Conservation (phyloP, 106 monocot genomes). For the Dendrobium huoshanense region DNA sequence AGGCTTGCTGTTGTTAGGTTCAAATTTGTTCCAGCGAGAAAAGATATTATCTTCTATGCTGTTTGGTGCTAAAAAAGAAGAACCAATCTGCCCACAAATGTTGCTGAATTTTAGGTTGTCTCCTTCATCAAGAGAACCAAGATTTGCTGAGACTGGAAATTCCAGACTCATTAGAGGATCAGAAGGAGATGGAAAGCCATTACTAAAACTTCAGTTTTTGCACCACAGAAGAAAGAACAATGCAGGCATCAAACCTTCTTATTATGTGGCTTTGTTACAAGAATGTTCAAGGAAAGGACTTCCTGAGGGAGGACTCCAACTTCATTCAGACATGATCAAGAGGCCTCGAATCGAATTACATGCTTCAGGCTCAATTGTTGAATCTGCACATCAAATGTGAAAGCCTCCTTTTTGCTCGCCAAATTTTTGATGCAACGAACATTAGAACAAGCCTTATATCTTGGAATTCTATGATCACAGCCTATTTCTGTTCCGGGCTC, state of each 20-base stretch:
- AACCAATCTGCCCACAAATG: not conserved
- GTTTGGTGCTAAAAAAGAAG: too few species aligned
- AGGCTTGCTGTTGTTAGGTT: too few species aligned
- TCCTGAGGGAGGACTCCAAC: slow-evolving; percentile 13
- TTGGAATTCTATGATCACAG: slow-evolving; percentile 23
- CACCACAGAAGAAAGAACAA: not conserved
- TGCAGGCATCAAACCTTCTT: slow-evolving; percentile 2
- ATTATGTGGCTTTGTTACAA: slow-evolving; percentile 13
- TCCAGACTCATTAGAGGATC: not conserved
- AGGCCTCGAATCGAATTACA: slow-evolving; percentile 8
- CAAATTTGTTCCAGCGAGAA: too few species aligned
- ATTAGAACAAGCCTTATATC: slow-evolving; percentile 14
- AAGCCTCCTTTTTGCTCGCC: slow-evolving; percentile 11
- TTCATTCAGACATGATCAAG: slow-evolving; percentile 23
- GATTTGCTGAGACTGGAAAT: not conserved
- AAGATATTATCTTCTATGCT: too few species aligned
- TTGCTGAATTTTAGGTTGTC: not conserved
- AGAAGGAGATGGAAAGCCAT: too few species aligned
- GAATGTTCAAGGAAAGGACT: slow-evolving; percentile 7
- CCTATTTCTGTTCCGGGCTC: slow-evolving; percentile 9
- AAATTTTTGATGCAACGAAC: slow-evolving; percentile 10
- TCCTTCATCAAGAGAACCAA: not conserved
- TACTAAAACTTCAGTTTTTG: not conserved
- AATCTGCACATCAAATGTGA: slow-evolving; percentile 17
- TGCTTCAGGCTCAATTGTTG: slow-evolving; percentile 9